Base-by-base conservation (phyloP, 306 rosid species). In the Echinosophora koreensis region DNA sequence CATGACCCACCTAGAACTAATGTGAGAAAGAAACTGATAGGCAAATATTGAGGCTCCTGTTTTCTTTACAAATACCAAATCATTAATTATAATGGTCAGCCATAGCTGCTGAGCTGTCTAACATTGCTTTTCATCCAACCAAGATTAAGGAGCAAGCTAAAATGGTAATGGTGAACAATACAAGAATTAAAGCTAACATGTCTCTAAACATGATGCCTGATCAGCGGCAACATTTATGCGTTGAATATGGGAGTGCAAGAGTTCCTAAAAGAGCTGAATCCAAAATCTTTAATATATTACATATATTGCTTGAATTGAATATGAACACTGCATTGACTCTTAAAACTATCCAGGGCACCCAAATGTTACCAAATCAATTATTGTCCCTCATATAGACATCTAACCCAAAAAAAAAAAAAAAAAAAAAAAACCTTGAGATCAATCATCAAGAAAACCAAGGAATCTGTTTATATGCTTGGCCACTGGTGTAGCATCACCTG, bases 401-500 rank as follows among this genome's bases (percentile, higher is more conserved):
- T 16, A 42, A 68, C 44, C 50, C 28, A 5, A 13, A 32, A 14
- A 3, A 18, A n/a, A 30, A 14, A 44, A 42, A 9, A 18, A 32
- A 0, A 4, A 2, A 44, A 42, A 9, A 18, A 32, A 0, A 4
- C 1, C n/a, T 32, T 34, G 30, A 17, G 63, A 82, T 90, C 84
- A 90, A 71, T 91, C 97, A 47, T 89, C 92, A 3, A 90, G 82
- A 87, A 90, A 90, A 74, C 97, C 89, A 22, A 95, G 89, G 77
- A 86, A 92, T 77, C 75, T 67, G 79, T 86, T 89, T 58, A 95
- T 87, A 74, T 88, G 91, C 69, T 83, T 87, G 17, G 91, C 90
- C 12, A 92, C 93, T 1, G 96, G 97, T 5, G 86, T 86, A 42
- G 93, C 97, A 80, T 89, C 88, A 71, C 97, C 97, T 35, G 92